Evolutionary conservation across 2,329 filamentous ascomycete genomes (phyloP).

Genomic region (Colletotrichum eremochloae): DNA sequence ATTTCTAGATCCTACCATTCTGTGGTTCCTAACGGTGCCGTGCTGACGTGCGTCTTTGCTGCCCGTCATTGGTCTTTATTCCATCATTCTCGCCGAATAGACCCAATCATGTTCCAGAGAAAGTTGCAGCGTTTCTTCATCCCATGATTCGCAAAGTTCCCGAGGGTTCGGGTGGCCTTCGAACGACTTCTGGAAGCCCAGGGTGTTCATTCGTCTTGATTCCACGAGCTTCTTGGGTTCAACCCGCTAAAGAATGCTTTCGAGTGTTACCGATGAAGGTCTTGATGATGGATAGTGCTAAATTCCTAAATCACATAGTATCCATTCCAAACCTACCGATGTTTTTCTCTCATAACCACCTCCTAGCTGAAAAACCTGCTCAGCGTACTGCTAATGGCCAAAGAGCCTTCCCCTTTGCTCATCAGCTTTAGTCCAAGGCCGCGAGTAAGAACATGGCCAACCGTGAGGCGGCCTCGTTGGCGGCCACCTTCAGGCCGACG

Average conservation of each 20-base stretch:
- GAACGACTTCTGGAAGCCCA: slow-evolving; percentile 12
- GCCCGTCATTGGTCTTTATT: slow-evolving; percentile 32
- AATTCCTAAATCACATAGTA: not conserved
- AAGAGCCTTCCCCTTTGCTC: slow-evolving; percentile 34
- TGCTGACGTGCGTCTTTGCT: slow-evolving; percentile 28
- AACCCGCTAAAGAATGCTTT: not conserved
- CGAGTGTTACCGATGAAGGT: slow-evolving; percentile 1
- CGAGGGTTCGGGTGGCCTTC: slow-evolving; percentile 44
- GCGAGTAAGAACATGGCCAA: slow-evolving; percentile 10
- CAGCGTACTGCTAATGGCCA: slow-evolving; percentile 2
- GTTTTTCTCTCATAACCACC: not conserved
- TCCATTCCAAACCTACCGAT: not conserved
- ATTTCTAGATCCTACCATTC: not conserved
- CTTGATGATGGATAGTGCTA: not conserved
- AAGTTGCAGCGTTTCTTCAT: slow-evolving; percentile 43
- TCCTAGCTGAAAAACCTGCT: slow-evolving; percentile 10
- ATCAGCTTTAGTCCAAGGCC: slow-evolving; percentile 18
- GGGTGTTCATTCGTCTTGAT: slow-evolving; percentile 36
- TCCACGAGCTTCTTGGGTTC: not conserved
- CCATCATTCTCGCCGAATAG: not conserved
- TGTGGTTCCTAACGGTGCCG: slow-evolving; percentile 3
- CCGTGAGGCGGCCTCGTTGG: slow-evolving; percentile 19
- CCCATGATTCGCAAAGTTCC: slow-evolving; percentile 53
- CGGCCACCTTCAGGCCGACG: slow-evolving; percentile 9
- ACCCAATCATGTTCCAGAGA: slow-evolving; percentile 23